A percentile compares a stretch with the other conserved stretches of the same genome.
Evolutionary conservation across 768 basidiomycete species (phyloP).

Genomic region (Termitomyces eurrhizus): DNA sequence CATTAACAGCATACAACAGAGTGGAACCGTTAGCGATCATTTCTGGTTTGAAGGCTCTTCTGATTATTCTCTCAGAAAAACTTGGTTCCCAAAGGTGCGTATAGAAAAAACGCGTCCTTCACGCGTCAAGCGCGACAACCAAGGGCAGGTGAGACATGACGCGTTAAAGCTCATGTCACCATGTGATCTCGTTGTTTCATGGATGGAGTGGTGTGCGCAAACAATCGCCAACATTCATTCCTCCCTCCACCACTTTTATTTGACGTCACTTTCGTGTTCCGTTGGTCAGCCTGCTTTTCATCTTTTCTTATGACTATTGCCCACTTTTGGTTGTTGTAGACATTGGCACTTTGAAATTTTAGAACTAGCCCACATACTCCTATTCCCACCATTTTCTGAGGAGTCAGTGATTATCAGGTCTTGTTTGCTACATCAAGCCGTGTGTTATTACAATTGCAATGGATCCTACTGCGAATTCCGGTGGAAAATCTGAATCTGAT

Average conservation of each 20-base stretch:
- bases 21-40: neutral
- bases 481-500: slow-evolving; percentile 60
- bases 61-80: neutral
- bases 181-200: slow-evolving; percentile 25
- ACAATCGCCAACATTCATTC: slow-evolving; percentile 35
- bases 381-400: slow-evolving; percentile 4
- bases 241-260: slow-evolving; percentile 37
- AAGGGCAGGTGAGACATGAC: slow-evolving; percentile 6
- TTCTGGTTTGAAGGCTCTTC: neutral
- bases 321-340: neutral
- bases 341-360: neutral
- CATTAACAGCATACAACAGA: neutral
- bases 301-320: neutral
- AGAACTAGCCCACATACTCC: slow-evolving; percentile 12
- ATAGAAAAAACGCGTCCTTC: slow-evolving; percentile 10
- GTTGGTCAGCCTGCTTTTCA: slow-evolving; percentile 14
- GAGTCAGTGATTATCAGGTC: neutral
- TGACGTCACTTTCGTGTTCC: slow-evolving; percentile 29
- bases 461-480: slow-evolving; percentile 49
- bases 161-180: slow-evolving; percentile 11
- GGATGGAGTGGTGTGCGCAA: slow-evolving; percentile 25
- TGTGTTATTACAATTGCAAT: slow-evolving; percentile 22
- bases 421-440: neutral
- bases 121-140: slow-evolving; percentile 10
- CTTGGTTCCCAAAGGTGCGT: neutral